Base-by-base conservation (phyloP, 2,329 filamentous ascomycete genomes). In the Colletotrichum phormii region DNA sequence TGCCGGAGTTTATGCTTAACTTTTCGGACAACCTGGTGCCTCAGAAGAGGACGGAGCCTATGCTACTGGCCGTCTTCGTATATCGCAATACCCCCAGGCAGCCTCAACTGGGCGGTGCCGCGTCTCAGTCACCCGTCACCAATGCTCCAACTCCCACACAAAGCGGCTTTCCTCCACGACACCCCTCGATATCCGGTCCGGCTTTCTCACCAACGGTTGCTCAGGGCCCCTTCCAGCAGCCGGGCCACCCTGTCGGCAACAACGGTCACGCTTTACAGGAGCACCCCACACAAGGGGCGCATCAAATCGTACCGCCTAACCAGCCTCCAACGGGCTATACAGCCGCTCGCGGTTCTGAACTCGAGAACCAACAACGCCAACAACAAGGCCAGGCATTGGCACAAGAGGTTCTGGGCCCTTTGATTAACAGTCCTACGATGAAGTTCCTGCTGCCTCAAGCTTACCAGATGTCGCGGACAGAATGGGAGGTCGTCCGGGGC, bases 1-100 rank as follows among this genome's bases (percentile, higher is more conserved):
- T 96, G 55, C 96, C 97, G 0, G 94, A 95, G 74, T 98, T 98
- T 77, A 91, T 98, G 81, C 90, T 95, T 73, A 93, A 97, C 78
- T 88, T 98, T n/a, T 92, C 94, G 75, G 93, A 96, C 77, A 95
- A 95, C 80, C 90, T 90, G 35, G 89, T 98, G 37, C 94, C 95
- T 57, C 88, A 90, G 71, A 89, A 89, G 2, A 89, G 93, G 18
- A 86, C 91, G 0, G 93, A 97, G 76, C 91, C 94, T 1, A 90
- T 97, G 84, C 85, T 99, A 46, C 86, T 98, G 9, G 90, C 95
- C 26, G 93, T 96, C 1, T 93, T 98, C 75, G 94, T 98, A 4
- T 94, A 97, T 75, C 90, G 93, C 46, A 92, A 92, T 61, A 89
- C 90, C 58, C 82, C 82, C 0, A 80, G 82, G 64, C 82, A 78